phyloP scores from a whole-genome alignment of 768 basidiomycete genomes.

The Boletus edulis region DNA sequence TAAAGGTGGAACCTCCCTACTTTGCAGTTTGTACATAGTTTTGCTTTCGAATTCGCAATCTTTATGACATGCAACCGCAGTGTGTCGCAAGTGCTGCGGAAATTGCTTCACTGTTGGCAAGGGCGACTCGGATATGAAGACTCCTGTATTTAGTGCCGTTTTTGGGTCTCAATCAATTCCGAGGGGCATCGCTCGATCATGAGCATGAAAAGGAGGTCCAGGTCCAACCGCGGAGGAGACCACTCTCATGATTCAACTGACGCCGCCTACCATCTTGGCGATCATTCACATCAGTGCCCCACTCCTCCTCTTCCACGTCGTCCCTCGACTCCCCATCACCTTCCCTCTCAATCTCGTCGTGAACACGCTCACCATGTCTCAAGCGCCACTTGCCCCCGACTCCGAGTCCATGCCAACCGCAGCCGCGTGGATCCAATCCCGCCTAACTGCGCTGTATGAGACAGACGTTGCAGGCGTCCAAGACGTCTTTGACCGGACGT shows the following conservation, averaged over 20 bases:
- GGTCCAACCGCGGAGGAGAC: too few species aligned
- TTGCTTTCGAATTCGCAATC: constrained; percentile 10
- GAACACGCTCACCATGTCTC: neutral
- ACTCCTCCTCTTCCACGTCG: neutral
- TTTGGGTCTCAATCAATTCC: too few species aligned
- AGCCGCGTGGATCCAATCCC: constrained; percentile 31
- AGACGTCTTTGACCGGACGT: constrained; percentile 27
- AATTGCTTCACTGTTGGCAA: too few species aligned
- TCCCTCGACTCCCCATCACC: neutral
- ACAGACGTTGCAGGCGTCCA: constrained; percentile 3
- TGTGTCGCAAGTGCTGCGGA: too few species aligned
- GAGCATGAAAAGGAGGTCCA: too few species aligned
- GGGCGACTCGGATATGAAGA: too few species aligned
- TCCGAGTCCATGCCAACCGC: neutral
- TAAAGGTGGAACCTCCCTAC: constrained; percentile 25
- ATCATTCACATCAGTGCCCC: constrained; percentile 4
- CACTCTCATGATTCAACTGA: neutral
- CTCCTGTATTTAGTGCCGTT: too few species aligned
- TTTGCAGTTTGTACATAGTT: constrained; percentile 25
- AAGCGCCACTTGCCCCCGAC: neutral
- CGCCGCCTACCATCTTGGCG: neutral
- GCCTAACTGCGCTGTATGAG: constrained; percentile 29
- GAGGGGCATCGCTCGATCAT: too few species aligned
- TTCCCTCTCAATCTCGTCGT: neutral
- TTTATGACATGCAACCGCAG: neutral